Evolutionary conservation across 495 filamentous ascomycete species (phyloP).

Genomic region (Geoglossum glabrum): DNA sequence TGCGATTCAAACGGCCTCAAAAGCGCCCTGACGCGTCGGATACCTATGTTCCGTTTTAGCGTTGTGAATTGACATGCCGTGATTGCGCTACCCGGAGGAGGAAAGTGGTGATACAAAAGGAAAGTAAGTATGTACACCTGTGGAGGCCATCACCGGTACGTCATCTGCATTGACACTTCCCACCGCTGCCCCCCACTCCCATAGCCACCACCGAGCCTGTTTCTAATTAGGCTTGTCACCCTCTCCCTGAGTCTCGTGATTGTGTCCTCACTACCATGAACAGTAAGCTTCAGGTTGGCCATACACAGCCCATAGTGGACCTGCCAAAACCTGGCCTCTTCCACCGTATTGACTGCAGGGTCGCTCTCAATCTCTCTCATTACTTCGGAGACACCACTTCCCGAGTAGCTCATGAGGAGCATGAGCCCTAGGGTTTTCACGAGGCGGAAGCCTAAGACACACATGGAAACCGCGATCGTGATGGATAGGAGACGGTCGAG

Average conservation of each 20-base stretch:
- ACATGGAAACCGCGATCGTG: slow-evolving; percentile 69
- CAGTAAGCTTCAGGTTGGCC: slow-evolving; percentile 72
- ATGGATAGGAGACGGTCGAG: slow-evolving; percentile 66
- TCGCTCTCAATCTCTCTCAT: slow-evolving; percentile 70
- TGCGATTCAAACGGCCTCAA: neutral
- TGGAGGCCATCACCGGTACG: slow-evolving; percentile 9
- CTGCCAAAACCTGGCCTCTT: slow-evolving; percentile 93
- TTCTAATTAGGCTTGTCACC: slow-evolving; percentile 59
- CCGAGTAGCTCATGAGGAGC: slow-evolving; percentile 80
- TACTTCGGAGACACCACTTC: slow-evolving; percentile 47
- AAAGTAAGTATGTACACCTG: neutral
- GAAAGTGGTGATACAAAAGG: neutral
- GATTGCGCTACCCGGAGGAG: neutral
- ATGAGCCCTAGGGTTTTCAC: slow-evolving; percentile 74
- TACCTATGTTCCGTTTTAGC: neutral
- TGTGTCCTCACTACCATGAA: slow-evolving; percentile 36
- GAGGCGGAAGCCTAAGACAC: slow-evolving; percentile 58
- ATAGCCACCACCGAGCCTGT: slow-evolving; percentile 72
- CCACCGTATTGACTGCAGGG: slow-evolving; percentile 49
- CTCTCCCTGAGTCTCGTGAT: slow-evolving; percentile 49
- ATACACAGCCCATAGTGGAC: slow-evolving; percentile 93
- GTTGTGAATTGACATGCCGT: neutral
- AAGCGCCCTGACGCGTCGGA: neutral
- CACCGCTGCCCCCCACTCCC: slow-evolving; percentile 64
- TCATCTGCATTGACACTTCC: slow-evolving; percentile 46